phyloP scores from a whole-genome alignment of 2,329 filamentous ascomycete genomes.

The Phoma sp. region DNA sequence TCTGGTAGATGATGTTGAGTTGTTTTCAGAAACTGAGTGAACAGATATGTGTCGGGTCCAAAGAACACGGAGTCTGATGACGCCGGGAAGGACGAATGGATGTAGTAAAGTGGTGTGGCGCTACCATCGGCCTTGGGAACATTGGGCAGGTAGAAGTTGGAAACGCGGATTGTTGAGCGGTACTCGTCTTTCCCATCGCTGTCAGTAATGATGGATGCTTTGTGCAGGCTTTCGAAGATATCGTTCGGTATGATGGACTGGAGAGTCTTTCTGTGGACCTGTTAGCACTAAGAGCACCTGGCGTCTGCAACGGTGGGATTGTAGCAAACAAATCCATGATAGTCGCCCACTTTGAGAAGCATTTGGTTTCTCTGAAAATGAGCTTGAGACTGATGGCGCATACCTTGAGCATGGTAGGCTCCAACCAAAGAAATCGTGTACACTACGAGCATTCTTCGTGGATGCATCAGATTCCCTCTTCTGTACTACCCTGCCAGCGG shows the following conservation, averaged over 20 bases:
- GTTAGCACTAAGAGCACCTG: background rate
- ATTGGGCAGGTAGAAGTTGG: slow-evolving; percentile 29
- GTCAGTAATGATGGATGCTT: slow-evolving; percentile 14
- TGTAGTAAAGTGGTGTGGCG: slow-evolving; percentile 23
- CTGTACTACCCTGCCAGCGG: slow-evolving; percentile 25
- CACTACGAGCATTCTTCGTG: slow-evolving; percentile 22
- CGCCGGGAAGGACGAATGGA: slow-evolving; percentile 32
- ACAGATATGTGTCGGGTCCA: slow-evolving; percentile 34
- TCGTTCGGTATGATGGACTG: slow-evolving; percentile 21
- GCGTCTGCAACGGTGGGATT: too few relatives aligned
- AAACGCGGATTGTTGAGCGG: slow-evolving; percentile 29
- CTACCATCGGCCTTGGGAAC: background rate
- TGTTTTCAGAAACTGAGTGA: slow-evolving; percentile 25
- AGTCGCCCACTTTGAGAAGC: background rate
- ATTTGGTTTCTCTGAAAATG: background rate
- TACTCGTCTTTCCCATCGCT: slow-evolving; percentile 10
- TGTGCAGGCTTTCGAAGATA: slow-evolving; percentile 18
- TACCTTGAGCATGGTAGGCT: slow-evolving; percentile 28
- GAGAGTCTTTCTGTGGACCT: slow-evolving; percentile 16
- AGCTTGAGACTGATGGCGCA: background rate
- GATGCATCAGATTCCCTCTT: slow-evolving; percentile 21
- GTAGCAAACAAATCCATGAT: too few relatives aligned
- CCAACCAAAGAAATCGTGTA: slow-evolving; percentile 33
- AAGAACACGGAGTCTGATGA: slow-evolving; percentile 32
- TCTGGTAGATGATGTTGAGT: slow-evolving; percentile 17